Evolutionary conservation across 129 eudicot species (phyloP).

Genomic region (Arctium lappa): DNA sequence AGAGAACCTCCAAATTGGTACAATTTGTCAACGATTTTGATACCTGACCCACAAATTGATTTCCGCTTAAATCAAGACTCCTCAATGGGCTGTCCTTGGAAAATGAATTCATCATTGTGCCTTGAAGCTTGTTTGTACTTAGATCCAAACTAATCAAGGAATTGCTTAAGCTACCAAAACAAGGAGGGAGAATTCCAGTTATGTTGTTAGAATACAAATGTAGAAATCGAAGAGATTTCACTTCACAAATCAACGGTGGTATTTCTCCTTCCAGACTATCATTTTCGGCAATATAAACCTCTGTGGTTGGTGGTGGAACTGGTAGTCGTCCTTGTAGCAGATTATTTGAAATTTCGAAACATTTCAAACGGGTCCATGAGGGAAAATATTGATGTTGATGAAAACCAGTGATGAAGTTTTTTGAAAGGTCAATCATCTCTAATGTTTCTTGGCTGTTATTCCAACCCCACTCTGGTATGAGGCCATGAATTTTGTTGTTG

Average conservation of each 20-base stretch:
- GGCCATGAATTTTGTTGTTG: not conserved
- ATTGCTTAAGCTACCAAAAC: conserved; percentile 18
- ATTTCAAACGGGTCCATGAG: not conserved
- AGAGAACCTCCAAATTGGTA: not conserved
- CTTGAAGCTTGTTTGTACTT: not conserved
- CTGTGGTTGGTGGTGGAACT: conserved; percentile 1
- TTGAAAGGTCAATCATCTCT: not conserved
- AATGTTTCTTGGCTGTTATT: not conserved
- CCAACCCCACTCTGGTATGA: not conserved
- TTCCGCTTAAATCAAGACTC: conserved; percentile 11
- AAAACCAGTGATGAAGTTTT: conserved; percentile 2
- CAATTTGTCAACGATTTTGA: conserved; percentile 14
- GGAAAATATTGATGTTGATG: not conserved
- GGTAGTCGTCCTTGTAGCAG: not conserved
- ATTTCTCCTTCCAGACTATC: not conserved
- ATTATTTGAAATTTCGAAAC: not conserved
- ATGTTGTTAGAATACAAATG: conserved; percentile 12
- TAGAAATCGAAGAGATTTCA: not conserved
- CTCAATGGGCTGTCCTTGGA: not conserved
- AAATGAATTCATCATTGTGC: not conserved
- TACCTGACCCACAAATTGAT: not conserved
- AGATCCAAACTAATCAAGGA: not conserved
- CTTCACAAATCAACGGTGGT: conserved; percentile 4
- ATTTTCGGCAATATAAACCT: not conserved
- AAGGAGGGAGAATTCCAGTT: conserved; percentile 6